Evolutionary conservation across 306 rosid species (phyloP), one percentile per base, ranked within the genome.

Genomic region (Luffa acutangula): DNA sequence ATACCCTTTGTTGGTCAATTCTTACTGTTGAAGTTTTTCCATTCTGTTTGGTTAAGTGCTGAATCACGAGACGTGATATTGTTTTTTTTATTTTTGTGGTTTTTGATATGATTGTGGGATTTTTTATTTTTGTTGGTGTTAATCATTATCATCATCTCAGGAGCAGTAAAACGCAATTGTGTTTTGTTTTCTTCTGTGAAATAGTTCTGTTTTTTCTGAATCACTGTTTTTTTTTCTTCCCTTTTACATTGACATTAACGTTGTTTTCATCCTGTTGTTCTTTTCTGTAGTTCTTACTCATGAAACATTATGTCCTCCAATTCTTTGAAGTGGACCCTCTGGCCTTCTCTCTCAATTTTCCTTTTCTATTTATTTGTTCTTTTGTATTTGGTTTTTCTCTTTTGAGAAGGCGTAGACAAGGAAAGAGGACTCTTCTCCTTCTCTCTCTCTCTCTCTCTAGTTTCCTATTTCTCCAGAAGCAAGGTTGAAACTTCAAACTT

Each of bases 291-390:
- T 75, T 53, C 48, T 75, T 75, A 36, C 48, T 74, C 63, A 52
- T 53, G 64, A 52, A 75, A 75, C 78, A 75, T 52, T 17, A 75
- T 75, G 78, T 6, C 63, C 78, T 74, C 63, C 78, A 74, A 34
- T 74, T 74, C 31, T 34, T n/a, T 48, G 7, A 31, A 34, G 64
- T 74, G 78, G 78, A 74, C 78, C 78, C 78, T 51, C 31, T 12
- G 11, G 21, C 57, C 4, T 46, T 71, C 41, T 71, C 62, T 75
- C 63, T 52, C 58, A 14, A 34, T 33, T 21, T 75, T 34, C 33
- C 21, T 52, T 52, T 75, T 52, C 46, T 51, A 15, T 17, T 52
- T 52, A n/a, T 52, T 33, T 52, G 59, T 51, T 75, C 33, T 75
- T 75, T 17, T 49, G 58, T 51, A 31, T 75, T 75, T 75, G 45